phyloP scores from a whole-genome alignment of 2,329 filamentous ascomycete species.

The Pseudogymnoascus sp. region DNA sequence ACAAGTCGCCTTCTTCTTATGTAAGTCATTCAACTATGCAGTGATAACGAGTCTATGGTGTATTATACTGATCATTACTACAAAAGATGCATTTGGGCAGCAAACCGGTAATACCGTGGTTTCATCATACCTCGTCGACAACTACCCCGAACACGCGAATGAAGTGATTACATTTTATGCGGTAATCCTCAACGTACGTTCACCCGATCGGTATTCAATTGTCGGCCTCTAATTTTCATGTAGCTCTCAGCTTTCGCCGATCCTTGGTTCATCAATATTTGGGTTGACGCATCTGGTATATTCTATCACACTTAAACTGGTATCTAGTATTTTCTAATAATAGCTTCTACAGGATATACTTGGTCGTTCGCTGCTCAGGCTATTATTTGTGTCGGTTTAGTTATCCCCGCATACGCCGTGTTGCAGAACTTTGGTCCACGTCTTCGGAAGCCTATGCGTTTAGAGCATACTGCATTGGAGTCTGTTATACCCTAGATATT shows the following conservation, averaged over 20 bases:
- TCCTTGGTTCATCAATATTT: constrained; percentile 25
- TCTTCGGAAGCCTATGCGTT: constrained; percentile 14
- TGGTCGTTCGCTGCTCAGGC: constrained; percentile 26
- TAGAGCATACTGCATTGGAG: background rate
- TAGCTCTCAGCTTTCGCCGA: constrained; percentile 16
- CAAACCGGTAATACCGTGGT: constrained; percentile 48
- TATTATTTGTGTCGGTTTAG: constrained; percentile 23
- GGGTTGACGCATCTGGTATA: constrained; percentile 18
- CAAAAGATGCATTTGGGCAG: constrained; percentile 42
- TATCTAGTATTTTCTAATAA: background rate
- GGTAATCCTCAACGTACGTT: constrained; percentile 43
- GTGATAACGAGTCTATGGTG: background rate
- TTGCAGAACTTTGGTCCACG: constrained; percentile 21
- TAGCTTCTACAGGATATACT: constrained; percentile 17
- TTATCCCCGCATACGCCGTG: constrained; percentile 19
- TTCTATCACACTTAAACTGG: background rate
- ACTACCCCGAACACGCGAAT: constrained; percentile 46
- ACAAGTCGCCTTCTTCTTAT: constrained; percentile 46
- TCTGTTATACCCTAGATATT: background rate
- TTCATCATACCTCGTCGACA: constrained; percentile 46
- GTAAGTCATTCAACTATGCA: constrained; percentile 28
- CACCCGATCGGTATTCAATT: constrained; percentile 26
- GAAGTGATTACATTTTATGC: constrained; percentile 46
- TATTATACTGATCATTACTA: constrained; percentile 7
- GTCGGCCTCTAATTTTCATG: constrained; percentile 17